Base-by-base conservation (phyloP, 805 yeast genomes). In the Cyberlindnera mississippiensis region DNA sequence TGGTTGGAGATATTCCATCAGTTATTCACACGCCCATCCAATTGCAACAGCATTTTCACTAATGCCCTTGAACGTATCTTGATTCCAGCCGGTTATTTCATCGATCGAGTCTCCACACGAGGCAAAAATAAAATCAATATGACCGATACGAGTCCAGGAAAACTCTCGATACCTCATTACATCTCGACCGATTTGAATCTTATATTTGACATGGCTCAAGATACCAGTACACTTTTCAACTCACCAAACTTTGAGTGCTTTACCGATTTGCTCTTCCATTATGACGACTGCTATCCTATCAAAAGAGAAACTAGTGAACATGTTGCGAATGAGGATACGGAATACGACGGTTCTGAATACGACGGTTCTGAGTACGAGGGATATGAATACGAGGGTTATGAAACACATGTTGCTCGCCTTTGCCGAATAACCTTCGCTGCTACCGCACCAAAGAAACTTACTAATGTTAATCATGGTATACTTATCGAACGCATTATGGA, bases 21-120 rank as follows among this genome's bases (percentile, higher is more conserved):
- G 62, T 65, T 93, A 16, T 89, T 89, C 61, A 90, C 97, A 0
- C 83, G 95, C 40, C 96, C 97, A 0, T 75, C 89, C 0, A 82
- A 84, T 49, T 81, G 95, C 0, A 74, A 76, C 1, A 59, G 53
- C 31, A 62, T 79, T n/a, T 61, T 78, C 16, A 53, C 64, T 3
- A 14, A 30, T 2, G 40, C 40, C 3, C 42, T 47, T 6, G 35
- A 38, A 7, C 35, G 44, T 7, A 28, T 48, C 2, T 16, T 48
- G 14, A 28, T 37, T 4, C 42, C 48, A 8, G 43, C 44, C 8
- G 33, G 24, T 10, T 39, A 35, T 19, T 28, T 47, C 18, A 28
- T 47, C 4, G 38, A 38, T 7, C 19, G 30, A 0, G 30, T 44
- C 42, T 38, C 24, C 6, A 6, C 24, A 20, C 24, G n/a, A n/a